These are phyloP conservation scores for Agrocybe praecox DNA, from an alignment of 768 basidiomycete species.

Conservation along the genomic window DNA sequence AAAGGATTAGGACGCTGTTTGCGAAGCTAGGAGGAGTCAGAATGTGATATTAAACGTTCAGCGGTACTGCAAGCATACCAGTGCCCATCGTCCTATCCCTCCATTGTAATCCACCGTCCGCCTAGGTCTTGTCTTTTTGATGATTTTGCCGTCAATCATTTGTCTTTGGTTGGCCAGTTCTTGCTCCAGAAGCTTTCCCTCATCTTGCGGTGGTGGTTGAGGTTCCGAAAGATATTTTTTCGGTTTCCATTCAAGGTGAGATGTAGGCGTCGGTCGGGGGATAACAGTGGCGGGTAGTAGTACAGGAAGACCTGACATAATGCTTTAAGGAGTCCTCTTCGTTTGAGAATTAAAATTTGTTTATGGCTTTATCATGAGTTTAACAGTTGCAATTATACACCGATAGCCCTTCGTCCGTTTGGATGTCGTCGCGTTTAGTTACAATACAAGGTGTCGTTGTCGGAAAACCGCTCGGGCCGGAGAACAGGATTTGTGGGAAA, in stretches of 20 bases:
- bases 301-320: conserved; percentile 18
- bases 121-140: conserved; percentile 91
- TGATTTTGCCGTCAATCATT: conserved; percentile 75
- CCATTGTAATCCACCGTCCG: conserved; percentile 96
- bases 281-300: conserved; percentile 15
- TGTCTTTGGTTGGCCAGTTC: conserved; percentile 77
- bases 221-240: conserved; percentile 70
- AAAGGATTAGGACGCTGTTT: conserved; percentile 80
- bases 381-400: no score
- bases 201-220: conserved; percentile 77
- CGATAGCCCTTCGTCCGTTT: no score
- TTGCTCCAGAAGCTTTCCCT: conserved; percentile 72
- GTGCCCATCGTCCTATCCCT: conserved; percentile 80
- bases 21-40: conserved; percentile 49
- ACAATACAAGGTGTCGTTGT: background rate
- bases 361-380: no score
- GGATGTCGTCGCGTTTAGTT: background rate
- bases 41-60: conserved; percentile 2
- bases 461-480: background rate
- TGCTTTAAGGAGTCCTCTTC: no score
- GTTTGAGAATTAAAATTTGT: no score
- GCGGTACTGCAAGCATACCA: conserved; percentile 58
- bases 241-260: conserved; percentile 76
- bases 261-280: conserved; percentile 20
- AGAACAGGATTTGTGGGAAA: background rate